phyloP scores from a whole-genome alignment of 2,329 filamentous ascomycete species.

The Moelleriella libera region DNA sequence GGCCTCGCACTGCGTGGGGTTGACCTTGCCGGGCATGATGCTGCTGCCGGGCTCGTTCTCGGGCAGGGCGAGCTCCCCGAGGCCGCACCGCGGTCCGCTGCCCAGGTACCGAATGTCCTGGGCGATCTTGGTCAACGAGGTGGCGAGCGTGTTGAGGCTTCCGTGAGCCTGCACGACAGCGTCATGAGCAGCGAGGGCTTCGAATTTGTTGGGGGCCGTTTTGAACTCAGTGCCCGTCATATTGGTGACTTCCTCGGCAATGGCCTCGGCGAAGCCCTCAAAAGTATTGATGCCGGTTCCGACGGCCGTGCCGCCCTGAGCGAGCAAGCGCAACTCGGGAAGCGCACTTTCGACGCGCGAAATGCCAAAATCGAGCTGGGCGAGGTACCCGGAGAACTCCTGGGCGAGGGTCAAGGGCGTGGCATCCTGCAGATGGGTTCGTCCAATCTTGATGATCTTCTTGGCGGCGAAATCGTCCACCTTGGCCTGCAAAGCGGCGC shows the following conservation, averaged over 20 bases:
- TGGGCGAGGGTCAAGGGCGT: constrained; percentile 91
- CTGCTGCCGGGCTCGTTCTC: constrained; percentile 97
- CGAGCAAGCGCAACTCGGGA: constrained; percentile 72
- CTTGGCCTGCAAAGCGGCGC: constrained; percentile 76
- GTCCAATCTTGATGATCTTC: constrained; percentile 97
- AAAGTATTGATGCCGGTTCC: constrained; percentile 97
- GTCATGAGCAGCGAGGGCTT: constrained; percentile 90
- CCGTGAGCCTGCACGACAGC: constrained; percentile 90
- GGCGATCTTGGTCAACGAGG: constrained; percentile 91
- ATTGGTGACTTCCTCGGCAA: constrained; percentile 80
- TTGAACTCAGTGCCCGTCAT: constrained; percentile 89
- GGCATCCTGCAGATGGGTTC: constrained; percentile 94
- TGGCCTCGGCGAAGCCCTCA: constrained; percentile 84
- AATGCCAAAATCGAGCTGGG: constrained; percentile 83
- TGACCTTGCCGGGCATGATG: constrained; percentile 99
- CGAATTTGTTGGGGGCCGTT: constrained; percentile 98
- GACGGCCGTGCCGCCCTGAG: constrained; percentile 92
- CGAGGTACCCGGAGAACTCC: constrained; percentile 95
- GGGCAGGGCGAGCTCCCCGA: constrained; percentile 82
- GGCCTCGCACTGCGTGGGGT: constrained; percentile 95
- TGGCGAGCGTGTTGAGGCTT: constrained; percentile 81
- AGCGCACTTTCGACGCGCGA: constrained; percentile 72
- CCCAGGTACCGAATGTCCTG: constrained; percentile 97
- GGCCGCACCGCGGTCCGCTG: constrained; percentile 86
- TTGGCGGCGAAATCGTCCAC: constrained; percentile 69